These are phyloP conservation scores for Peterozyma xylosa DNA, from an alignment of 805 yeast genomes.

Conservation along the genomic window DNA sequence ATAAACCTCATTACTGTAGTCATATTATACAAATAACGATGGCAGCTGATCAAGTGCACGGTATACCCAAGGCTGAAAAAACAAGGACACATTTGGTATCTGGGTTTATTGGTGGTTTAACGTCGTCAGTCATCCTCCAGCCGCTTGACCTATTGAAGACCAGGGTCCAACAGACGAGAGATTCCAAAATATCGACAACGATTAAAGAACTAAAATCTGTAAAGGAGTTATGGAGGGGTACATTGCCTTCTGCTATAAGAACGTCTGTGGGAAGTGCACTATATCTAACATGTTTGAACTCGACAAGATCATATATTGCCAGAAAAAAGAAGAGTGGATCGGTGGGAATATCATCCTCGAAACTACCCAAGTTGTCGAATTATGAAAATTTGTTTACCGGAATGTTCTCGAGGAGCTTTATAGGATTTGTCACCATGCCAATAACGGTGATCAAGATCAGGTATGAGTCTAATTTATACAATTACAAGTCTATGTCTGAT, in stretches of 20 bases:
- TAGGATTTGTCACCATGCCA: slow-evolving; percentile 91
- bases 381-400: slow-evolving; percentile 71
- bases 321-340: slow-evolving; percentile 1
- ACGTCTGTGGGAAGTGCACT: slow-evolving; percentile 89
- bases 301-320: slow-evolving; percentile 47
- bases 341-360: slow-evolving; percentile 23
- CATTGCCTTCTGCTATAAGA: slow-evolving; percentile 81
- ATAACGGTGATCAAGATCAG: slow-evolving; percentile 85
- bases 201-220: slow-evolving; percentile 32
- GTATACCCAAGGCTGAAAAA: not conserved
- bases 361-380: slow-evolving; percentile 66
- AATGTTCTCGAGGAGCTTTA: slow-evolving; percentile 67
- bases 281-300: slow-evolving; percentile 67
- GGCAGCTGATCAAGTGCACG: too few species aligned
- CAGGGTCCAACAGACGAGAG: slow-evolving; percentile 59
- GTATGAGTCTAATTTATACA: slow-evolving; percentile 74
- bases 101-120: slow-evolving; percentile 80
- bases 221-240: slow-evolving; percentile 82
- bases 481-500: slow-evolving; percentile 54
- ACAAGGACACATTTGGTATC: slow-evolving; percentile 52
- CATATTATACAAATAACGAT: too few species aligned
- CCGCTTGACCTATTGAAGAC: slow-evolving; percentile 89
- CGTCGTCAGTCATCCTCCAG: slow-evolving; percentile 74
- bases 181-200: slow-evolving; percentile 22
- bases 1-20: too few species aligned